phyloP scores from a whole-genome alignment of 352 stramenopile genomes.

The Elongisporangium anandrum region DNA sequence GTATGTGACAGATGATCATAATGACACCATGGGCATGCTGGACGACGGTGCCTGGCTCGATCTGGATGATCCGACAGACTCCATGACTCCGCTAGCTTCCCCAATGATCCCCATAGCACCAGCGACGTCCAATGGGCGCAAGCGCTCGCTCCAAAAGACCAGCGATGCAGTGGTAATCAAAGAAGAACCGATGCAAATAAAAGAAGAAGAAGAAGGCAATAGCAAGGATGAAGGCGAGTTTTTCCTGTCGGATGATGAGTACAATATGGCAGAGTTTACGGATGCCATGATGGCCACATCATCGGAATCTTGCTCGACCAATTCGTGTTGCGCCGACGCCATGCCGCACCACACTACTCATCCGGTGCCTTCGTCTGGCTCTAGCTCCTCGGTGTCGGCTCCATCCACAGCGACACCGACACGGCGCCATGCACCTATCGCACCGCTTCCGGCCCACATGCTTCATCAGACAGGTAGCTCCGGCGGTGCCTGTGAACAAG shows the following conservation, averaged over 20 bases:
- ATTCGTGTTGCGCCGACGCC: conserved; percentile 2
- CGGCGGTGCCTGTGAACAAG: conserved; percentile 27
- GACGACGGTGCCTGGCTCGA: conserved; percentile 17
- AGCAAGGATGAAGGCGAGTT: conserved; percentile 17
- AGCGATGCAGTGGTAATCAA: conserved; percentile 8
- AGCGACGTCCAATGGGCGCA: conserved; percentile 15
- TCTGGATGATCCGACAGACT: conserved; percentile 25
- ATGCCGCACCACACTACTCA: conserved; percentile 6
- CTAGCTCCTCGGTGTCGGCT: background rate
- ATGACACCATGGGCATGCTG: conserved; percentile 2
- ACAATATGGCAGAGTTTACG: conserved; percentile 32
- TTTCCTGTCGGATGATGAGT: conserved; percentile 24
- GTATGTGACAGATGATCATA: background rate
- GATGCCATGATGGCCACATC: conserved; percentile 28
- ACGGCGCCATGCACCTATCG: conserved; percentile 1
- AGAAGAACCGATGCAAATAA: conserved; percentile 9
- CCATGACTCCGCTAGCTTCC: conserved; percentile 22
- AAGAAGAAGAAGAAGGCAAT: conserved; percentile 9
- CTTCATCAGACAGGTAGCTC: background rate
- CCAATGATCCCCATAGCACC: background rate
- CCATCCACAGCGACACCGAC: conserved; percentile 1
- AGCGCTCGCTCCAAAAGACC: conserved; percentile 16
- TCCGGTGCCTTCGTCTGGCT: background rate
- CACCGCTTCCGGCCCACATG: conserved; percentile 4
- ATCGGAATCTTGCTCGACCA: conserved; percentile 1